phyloP scores from a whole-genome alignment of 225 moss, liverwort and hornwort genomes.

The Marchantia polymorpha region DNA sequence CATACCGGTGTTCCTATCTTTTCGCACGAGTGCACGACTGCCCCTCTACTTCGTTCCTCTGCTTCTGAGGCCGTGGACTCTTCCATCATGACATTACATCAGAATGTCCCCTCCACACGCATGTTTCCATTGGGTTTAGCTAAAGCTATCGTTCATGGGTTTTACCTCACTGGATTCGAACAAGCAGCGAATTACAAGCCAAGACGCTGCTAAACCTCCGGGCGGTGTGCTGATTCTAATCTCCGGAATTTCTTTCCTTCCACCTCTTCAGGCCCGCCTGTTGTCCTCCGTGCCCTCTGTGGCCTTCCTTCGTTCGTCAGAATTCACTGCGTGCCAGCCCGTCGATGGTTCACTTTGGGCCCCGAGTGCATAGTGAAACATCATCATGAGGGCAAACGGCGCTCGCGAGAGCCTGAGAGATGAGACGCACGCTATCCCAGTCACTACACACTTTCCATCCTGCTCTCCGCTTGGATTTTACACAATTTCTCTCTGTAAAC shows the following conservation, averaged over 20 bases:
- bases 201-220: not conserved
- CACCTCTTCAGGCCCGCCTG: constrained; percentile 7
- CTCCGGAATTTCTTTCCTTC: constrained; percentile 12
- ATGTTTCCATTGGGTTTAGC: not conserved
- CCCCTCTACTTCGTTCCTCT: not conserved
- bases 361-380: not conserved
- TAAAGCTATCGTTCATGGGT: not conserved
- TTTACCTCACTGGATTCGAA: not conserved
- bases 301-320: not conserved
- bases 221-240: constrained; percentile 18
- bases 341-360: not conserved
- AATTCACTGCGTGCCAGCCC: not conserved
- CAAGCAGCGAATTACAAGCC: not conserved
- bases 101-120: not conserved
- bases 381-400: not conserved
- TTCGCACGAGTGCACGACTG: not conserved
- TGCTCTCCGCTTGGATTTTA: not conserved
- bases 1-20: no score
- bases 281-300: not conserved
- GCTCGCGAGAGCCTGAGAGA: not conserved
- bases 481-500: not conserved
- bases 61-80: not conserved
- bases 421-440: not conserved
- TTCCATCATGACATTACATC: not conserved
- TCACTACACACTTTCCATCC: not conserved